Conservation (phyloP, 192 early-diverging fungal species). For the Backusella australiensis region DNA sequence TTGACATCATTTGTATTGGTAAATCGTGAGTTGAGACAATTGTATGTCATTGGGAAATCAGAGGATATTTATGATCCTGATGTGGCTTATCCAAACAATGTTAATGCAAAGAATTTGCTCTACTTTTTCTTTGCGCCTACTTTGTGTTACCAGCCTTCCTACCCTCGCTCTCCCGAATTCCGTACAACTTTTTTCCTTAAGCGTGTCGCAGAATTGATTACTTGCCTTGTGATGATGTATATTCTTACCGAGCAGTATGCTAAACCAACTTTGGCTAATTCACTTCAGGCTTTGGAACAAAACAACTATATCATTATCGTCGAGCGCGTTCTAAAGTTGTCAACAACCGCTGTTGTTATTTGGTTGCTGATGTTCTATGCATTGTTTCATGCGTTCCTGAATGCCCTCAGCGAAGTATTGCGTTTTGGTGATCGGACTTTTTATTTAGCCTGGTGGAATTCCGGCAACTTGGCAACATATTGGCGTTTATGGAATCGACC, state of each 20-base stretch:
- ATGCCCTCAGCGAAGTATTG: conserved; percentile 78
- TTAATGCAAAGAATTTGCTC: conserved; percentile 58
- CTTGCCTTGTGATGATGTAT: conserved; percentile 72
- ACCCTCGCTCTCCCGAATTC: conserved; percentile 67
- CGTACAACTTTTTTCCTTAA: conserved; percentile 75
- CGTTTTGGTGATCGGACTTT: conserved; percentile 88
- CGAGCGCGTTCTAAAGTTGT: conserved; percentile 88
- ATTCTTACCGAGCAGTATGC: conserved; percentile 79
- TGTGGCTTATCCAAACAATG: conserved; percentile 69
- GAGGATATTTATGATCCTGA: conserved; percentile 46
- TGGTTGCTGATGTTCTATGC: conserved; percentile 93
- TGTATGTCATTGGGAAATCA: conserved; percentile 30
- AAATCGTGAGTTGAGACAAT: conserved; percentile 68
- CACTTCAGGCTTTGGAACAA: conserved; percentile 69
- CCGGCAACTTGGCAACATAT: conserved; percentile 71
- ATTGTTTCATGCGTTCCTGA: conserved; percentile 79
- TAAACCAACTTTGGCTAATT: conserved; percentile 76
- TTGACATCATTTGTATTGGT: conserved; percentile 76
- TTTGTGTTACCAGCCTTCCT: conserved; percentile 84
- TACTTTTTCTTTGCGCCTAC: conserved; percentile 86
- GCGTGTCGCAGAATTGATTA: conserved; percentile 69
- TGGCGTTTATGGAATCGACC: conserved; percentile 93
- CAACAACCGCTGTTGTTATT: conserved; percentile 68
- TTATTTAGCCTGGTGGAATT: conserved; percentile 92
- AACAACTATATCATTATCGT: conserved; percentile 61